Evolutionary conservation across 2,329 filamentous ascomycete genomes (phyloP).

Genomic region (Rhynchosporium graminicola): DNA sequence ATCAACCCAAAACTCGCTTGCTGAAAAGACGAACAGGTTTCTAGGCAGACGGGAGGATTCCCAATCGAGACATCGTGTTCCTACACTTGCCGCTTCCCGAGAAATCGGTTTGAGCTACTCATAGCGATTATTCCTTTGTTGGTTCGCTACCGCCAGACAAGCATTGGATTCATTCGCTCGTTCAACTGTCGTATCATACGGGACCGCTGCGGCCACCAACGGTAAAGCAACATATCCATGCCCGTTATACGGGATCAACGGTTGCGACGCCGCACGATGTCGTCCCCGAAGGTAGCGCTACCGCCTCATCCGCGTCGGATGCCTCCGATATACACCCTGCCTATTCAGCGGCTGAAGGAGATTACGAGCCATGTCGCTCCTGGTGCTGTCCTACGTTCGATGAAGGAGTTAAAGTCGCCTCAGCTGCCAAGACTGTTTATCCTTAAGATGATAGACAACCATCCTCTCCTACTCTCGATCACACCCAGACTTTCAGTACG

Average conservation of each 20-base stretch:
- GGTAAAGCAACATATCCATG: slow-evolving; percentile 9
- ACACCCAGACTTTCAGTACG: slow-evolving; percentile 36
- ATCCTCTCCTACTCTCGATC: slow-evolving; percentile 36
- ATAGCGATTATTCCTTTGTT: not conserved
- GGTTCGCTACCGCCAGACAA: slow-evolving; percentile 11
- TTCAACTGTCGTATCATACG: not conserved
- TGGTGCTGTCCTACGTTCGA: slow-evolving; percentile 32
- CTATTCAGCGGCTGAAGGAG: slow-evolving; percentile 38
- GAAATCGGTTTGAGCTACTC: not conserved
- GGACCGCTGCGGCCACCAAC: not conserved
- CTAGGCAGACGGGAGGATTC: slow-evolving; percentile 6
- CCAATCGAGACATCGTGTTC: not conserved
- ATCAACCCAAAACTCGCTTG: not conserved
- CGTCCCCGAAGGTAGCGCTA: slow-evolving; percentile 33
- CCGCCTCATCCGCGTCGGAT: slow-evolving; percentile 31
- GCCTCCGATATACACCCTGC: slow-evolving; percentile 38
- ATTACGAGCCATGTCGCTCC: slow-evolving; percentile 37
- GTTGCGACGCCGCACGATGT: slow-evolving; percentile 22
- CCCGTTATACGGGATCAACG: slow-evolving; percentile 2
- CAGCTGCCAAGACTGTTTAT: slow-evolving; percentile 39
- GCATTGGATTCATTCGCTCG: slow-evolving; percentile 2
- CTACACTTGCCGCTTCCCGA: slow-evolving; percentile 6
- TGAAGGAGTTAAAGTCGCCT: slow-evolving; percentile 38
- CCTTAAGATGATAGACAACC: slow-evolving; percentile 38
- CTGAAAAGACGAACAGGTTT: not conserved